phyloP scores from a whole-genome alignment of 1,139 yeast genomes.

The Suhomyces taliae region DNA sequence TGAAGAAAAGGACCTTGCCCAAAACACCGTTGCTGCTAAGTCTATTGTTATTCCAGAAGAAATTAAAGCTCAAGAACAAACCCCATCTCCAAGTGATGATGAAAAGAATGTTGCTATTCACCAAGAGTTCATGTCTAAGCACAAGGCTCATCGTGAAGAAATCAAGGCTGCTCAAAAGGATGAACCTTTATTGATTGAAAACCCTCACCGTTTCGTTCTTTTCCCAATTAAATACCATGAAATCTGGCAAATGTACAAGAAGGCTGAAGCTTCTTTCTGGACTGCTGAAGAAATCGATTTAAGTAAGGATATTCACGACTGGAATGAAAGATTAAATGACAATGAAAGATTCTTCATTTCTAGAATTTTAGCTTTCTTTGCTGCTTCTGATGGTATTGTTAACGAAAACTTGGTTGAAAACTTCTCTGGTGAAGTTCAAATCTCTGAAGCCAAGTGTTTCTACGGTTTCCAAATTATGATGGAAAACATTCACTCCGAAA shows the following conservation, averaged over 20 bases:
- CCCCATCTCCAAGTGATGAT: conserved; percentile 12
- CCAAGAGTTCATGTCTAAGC: conserved; percentile 54
- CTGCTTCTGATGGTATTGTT: conserved; percentile 97
- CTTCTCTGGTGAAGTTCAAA: conserved; percentile 94
- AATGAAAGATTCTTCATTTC: conserved; percentile 90
- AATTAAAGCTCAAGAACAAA: conserved; percentile 10
- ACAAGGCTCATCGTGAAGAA: conserved; percentile 67
- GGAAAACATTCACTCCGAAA: conserved; percentile 98
- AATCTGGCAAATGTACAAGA: conserved; percentile 98
- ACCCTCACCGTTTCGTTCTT: conserved; percentile 85
- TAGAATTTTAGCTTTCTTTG: conserved; percentile 94
- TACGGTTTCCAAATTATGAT: conserved; percentile 99
- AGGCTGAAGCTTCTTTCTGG: conserved; percentile 99
- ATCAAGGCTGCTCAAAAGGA: conserved; percentile 77
- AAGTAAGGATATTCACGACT: conserved; percentile 85
- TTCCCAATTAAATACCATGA: conserved; percentile 98
- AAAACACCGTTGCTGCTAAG: conserved; percentile 29
- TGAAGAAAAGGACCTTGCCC: conserved; percentile 39
- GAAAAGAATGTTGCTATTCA: conserved; percentile 37
- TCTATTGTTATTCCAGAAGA: conserved; percentile 19
- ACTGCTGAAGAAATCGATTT: conserved; percentile 98
- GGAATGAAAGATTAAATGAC: conserved; percentile 81
- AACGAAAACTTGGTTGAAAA: conserved; percentile 96
- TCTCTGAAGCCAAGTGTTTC: conserved; percentile 97
- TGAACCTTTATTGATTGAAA: conserved; percentile 86